These are phyloP conservation scores for Shiraia sp. DNA, from an alignment of 2,329 filamentous ascomycete species.

Conservation along the genomic window DNA sequence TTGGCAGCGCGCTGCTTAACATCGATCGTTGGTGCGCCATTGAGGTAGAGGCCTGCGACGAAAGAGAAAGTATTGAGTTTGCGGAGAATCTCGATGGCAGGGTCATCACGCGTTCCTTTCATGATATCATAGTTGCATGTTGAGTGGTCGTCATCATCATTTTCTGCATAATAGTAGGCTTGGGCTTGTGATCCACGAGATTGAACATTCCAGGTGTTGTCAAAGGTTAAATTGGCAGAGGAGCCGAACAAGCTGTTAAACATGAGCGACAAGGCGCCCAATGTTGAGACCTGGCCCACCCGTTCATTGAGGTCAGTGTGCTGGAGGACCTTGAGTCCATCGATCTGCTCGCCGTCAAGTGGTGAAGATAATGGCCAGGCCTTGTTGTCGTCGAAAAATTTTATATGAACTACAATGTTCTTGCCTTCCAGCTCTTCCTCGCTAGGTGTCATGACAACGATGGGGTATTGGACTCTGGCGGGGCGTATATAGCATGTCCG, in stretches of 20 bases:
- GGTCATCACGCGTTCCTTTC: slow-evolving; percentile 19
- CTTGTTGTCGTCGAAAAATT: slow-evolving; percentile 20
- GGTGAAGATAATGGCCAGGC: slow-evolving; percentile 6
- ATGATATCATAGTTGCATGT: slow-evolving; percentile 23
- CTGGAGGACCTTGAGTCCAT: slow-evolving; percentile 14
- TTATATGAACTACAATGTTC: slow-evolving; percentile 28
- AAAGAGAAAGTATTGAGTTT: slow-evolving; percentile 27
- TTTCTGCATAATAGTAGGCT: slow-evolving; percentile 21
- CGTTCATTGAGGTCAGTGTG: slow-evolving; percentile 18
- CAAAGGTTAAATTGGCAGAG: slow-evolving; percentile 17
- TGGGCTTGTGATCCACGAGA: slow-evolving; percentile 19
- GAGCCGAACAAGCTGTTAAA: slow-evolving; percentile 26
- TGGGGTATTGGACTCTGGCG: slow-evolving; percentile 22
- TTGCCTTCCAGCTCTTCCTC: slow-evolving; percentile 20
- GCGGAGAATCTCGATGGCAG: slow-evolving; percentile 23
- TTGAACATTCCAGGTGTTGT: slow-evolving; percentile 18
- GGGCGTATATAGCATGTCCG: slow-evolving; percentile 23
- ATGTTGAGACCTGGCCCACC: slow-evolving; percentile 14
- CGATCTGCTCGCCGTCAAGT: slow-evolving; percentile 15
- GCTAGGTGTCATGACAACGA: slow-evolving; percentile 28
- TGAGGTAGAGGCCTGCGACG: slow-evolving; percentile 19
- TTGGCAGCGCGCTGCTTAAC: slow-evolving; percentile 1
- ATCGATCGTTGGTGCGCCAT: slow-evolving; percentile 11
- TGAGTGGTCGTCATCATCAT: slow-evolving; percentile 6
- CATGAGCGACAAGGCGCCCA: slow-evolving; percentile 24